Conservation (phyloP, 805 yeast genomes). For the Metschnikowia picachoensis region DNA sequence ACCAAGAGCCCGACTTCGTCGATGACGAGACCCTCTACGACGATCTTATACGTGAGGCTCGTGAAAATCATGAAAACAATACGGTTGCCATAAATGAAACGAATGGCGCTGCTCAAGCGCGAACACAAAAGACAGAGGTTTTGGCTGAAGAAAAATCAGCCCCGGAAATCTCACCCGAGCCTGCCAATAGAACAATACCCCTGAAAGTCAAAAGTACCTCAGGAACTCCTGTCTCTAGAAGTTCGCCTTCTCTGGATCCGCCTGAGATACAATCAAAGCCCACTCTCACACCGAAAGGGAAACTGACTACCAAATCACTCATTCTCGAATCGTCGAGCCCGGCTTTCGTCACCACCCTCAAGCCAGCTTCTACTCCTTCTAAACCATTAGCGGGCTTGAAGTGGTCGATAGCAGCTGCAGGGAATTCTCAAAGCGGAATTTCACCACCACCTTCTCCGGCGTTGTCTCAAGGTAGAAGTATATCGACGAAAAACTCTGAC, state of each 20-base stretch:
- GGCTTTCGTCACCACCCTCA: slow-evolving; percentile 41
- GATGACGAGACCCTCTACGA: slow-evolving; percentile 41
- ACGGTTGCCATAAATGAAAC: slow-evolving; percentile 7
- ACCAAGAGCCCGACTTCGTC: slow-evolving; percentile 36
- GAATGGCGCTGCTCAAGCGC: slow-evolving; percentile 2
- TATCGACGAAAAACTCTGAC: background rate
- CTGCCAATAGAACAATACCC: background rate
- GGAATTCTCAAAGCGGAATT: slow-evolving; percentile 11
- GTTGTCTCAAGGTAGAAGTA: background rate
- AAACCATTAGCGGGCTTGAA: slow-evolving; percentile 53
- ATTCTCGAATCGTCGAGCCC: slow-evolving; percentile 31
- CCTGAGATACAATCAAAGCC: slow-evolving; percentile 3
- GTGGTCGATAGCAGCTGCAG: slow-evolving; percentile 55
- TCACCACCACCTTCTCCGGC: slow-evolving; percentile 4
- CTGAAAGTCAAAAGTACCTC: slow-evolving; percentile 2
- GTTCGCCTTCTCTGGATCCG: background rate
- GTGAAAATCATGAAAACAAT: slow-evolving; percentile 16
- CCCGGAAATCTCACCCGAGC: background rate
- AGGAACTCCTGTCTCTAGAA: slow-evolving; percentile 2
- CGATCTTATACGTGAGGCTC: slow-evolving; percentile 31
- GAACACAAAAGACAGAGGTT: slow-evolving; percentile 1
- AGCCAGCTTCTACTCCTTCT: slow-evolving; percentile 54
- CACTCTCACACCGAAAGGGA: slow-evolving; percentile 14
- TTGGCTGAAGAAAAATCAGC: slow-evolving; percentile 1
- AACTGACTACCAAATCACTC: slow-evolving; percentile 11